These are phyloP conservation scores for Phytophthora palmivora DNA, from an alignment of 352 stramenopile species.

Conservation along the genomic window DNA sequence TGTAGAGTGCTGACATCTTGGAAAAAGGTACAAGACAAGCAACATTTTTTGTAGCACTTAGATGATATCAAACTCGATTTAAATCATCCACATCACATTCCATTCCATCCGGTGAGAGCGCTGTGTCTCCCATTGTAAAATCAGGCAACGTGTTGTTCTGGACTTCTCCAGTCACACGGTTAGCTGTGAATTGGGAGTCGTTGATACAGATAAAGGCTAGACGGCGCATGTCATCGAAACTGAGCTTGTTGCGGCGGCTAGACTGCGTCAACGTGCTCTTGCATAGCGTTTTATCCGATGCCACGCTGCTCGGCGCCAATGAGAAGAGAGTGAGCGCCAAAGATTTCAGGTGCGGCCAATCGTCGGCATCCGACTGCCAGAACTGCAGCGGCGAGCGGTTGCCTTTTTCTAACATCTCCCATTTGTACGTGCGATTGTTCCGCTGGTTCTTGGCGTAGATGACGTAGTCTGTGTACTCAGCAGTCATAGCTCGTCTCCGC, in stretches of 20 bases:
- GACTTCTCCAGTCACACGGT: constrained; percentile 50
- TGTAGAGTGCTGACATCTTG: too few relatives aligned
- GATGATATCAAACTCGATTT: constrained; percentile 8
- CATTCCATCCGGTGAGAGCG: constrained; percentile 78
- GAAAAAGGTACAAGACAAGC: too few relatives aligned
- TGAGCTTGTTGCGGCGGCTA: constrained; percentile 76
- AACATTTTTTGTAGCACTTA: not conserved
- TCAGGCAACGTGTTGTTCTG: constrained; percentile 69
- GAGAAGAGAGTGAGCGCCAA: constrained; percentile 83
- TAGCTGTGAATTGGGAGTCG: constrained; percentile 72
- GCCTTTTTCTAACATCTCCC: constrained; percentile 87
- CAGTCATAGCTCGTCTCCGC: constrained; percentile 69
- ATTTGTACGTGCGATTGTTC: constrained; percentile 83
- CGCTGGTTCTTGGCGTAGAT: constrained; percentile 86
- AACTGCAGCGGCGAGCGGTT: constrained; percentile 81
- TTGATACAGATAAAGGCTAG: constrained; percentile 87
- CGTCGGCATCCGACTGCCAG: constrained; percentile 77
- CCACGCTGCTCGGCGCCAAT: constrained; percentile 73
- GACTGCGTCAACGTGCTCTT: constrained; percentile 71
- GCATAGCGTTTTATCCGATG: constrained; percentile 75
- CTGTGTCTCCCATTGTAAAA: constrained; percentile 74
- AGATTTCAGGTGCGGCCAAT: constrained; percentile 82
- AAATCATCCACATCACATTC: constrained; percentile 93
- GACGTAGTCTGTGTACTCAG: constrained; percentile 83
- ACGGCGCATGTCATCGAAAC: constrained; percentile 75